Base-by-base conservation (phyloP, 1,284 basidiomycete species). In the Sutorius eximius region DNA sequence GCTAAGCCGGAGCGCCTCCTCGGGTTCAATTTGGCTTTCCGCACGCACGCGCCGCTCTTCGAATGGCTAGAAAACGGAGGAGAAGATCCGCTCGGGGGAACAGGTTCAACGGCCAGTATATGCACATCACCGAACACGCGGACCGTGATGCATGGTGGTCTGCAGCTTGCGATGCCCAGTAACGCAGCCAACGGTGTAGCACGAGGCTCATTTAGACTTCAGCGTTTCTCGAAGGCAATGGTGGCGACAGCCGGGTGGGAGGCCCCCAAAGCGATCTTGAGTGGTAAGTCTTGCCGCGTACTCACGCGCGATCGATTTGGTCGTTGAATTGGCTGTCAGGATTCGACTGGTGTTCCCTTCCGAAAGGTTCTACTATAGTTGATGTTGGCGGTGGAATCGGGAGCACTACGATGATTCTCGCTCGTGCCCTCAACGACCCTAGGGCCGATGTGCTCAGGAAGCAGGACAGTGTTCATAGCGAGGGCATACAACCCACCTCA, bases 371-470 rank as follows among this genome's bases (percentile, higher is more conserved):
- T 40, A 69, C 81, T 9, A 72, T 90, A 29, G 83, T 91, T 3
- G 88, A 91, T 59, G 87, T 91, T 2, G 88, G 88, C 0, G 87
- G 87, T 8, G 87, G 88, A 1, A 86, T 88, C 42, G 89, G 88
- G 10, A 84, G 83, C n/a, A 84, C 85, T 1, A 82, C 78, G 20
- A 83, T 90, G 80, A 59, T 82, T 41, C 78, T 91, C 20, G 85
- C 83, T 18, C 78, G 79, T 42, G 76, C 80, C 3, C 83, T 83
- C 56, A 71, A 65, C 37, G 48, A 40, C 10, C 30, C 48, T 36
- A 41, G 34, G 20, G 42, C 24, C 38, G 55, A 57, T 29, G 43
- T 29, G 6, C 20, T 18, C 22, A 45, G 45, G 49, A 55, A 40
- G 37, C 45, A 44, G 11, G 54, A 51, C 5, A 22, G 40, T 30